Evolutionary conservation across 371 early-diverging fungal species (phyloP).

Genomic region (Thermomucor indicae-seudaticae): DNA sequence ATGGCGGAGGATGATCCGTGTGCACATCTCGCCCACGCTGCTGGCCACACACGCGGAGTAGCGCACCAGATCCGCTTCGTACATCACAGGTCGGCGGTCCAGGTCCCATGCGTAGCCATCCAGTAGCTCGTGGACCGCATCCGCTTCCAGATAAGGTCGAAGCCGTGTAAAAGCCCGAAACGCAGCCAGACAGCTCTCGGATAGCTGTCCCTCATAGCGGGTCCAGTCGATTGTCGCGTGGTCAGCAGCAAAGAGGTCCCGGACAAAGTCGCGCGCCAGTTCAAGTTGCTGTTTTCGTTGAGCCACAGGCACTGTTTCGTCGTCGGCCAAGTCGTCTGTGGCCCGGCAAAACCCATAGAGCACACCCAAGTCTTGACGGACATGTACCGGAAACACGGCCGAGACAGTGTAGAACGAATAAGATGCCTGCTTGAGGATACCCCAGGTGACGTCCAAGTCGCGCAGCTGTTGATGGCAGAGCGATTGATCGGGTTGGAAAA

Average conservation of each 20-base stretch:
- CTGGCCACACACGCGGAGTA: conserved; percentile 58
- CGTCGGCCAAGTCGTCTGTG: conserved; percentile 59
- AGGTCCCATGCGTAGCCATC: conserved; percentile 55
- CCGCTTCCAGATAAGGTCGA: conserved; percentile 31
- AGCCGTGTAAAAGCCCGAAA: conserved; percentile 35
- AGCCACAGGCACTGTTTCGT: conserved; percentile 19
- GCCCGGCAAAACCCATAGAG: conserved; percentile 63
- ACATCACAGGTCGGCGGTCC: conserved; percentile 20
- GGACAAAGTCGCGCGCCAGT: conserved; percentile 21
- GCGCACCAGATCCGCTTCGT: conserved; percentile 33
- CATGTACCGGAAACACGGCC: conserved; percentile 38
- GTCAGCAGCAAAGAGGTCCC: conserved; percentile 22
- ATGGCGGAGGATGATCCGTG: conserved; percentile 19
- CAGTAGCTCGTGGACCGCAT: conserved; percentile 44
- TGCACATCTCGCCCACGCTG: conserved; percentile 58
- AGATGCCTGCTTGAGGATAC: conserved; percentile 36
- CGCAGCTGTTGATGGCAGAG: conserved; percentile 13
- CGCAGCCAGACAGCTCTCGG: conserved; percentile 23
- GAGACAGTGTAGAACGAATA: conserved; percentile 54
- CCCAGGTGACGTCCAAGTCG: conserved; percentile 26
- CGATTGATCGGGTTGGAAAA: conserved; percentile 23
- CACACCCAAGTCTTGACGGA: conserved; percentile 48
- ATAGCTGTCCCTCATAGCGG: conserved; percentile 13
- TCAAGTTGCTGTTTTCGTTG: conserved; percentile 20
- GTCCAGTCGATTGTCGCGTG: conserved; percentile 23